Percentiles rank a stretch among this genome's conserved stretches.
Conservation (phyloP, 768 basidiomycete genomes). For the Lactarius hatsudake region DNA sequence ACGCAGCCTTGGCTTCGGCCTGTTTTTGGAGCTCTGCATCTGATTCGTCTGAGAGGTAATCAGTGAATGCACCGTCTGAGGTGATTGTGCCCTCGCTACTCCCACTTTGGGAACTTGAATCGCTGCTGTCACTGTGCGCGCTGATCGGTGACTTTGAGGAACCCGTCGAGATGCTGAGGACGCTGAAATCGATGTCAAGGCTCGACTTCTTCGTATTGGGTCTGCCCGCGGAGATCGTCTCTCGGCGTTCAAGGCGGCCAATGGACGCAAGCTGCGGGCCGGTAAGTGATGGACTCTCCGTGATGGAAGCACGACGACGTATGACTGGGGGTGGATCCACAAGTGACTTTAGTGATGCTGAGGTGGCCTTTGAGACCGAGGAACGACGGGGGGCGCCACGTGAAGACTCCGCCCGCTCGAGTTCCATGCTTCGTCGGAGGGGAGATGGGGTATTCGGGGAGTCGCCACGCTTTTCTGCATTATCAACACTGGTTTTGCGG, state of each 20-base stretch:
- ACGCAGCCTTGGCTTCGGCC: slow-evolving; percentile 74
- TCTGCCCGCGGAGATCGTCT: slow-evolving; percentile 26
- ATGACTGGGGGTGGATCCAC: slow-evolving; percentile 29
- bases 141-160: slow-evolving; percentile 34
- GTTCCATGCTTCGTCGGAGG: slow-evolving; percentile 55
- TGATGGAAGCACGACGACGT: slow-evolving; percentile 28
- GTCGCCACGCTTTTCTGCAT: slow-evolving; percentile 50
- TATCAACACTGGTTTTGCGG: slow-evolving; percentile 44
- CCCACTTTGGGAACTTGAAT: slow-evolving; percentile 47
- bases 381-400: slow-evolving; percentile 50
- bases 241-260: slow-evolving; percentile 27
- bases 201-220: slow-evolving; percentile 26
- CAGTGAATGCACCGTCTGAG: slow-evolving; percentile 85
- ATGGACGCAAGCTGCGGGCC: slow-evolving; percentile 6
- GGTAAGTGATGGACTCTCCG: slow-evolving; percentile 17
- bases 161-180: slow-evolving; percentile 38
- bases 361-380: slow-evolving; percentile 42
- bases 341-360: slow-evolving; percentile 32
- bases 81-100: slow-evolving; percentile 74
- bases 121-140: slow-evolving; percentile 55
- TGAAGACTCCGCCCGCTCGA: slow-evolving; percentile 47
- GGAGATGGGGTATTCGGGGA: slow-evolving; percentile 60
- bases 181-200: slow-evolving; percentile 41
- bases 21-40: slow-evolving; percentile 85
- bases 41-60: slow-evolving; percentile 91